phyloP scores from a whole-genome alignment of 345 rosid genomes.

The Sisymbrium altissimum region DNA sequence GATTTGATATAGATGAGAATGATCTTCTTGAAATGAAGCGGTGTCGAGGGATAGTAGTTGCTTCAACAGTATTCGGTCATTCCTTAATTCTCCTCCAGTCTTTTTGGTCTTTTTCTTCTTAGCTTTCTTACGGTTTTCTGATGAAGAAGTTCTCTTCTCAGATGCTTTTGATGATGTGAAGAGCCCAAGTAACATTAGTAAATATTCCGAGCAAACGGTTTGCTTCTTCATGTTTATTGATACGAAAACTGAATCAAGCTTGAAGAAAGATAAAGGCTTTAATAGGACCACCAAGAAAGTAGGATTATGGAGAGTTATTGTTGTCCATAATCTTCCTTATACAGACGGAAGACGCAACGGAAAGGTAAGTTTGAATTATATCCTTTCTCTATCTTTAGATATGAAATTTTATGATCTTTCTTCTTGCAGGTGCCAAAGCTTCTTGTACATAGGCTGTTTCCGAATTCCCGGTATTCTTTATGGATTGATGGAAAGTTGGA shows the following conservation, averaged over 20 bases:
- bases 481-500: conserved; percentile 77
- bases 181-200: conserved; percentile 68
- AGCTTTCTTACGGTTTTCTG: conserved; percentile 7
- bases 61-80: conserved; percentile 91
- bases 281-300: conserved; percentile 45
- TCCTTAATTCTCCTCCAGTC: background rate
- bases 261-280: conserved; percentile 47
- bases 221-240: conserved; percentile 90
- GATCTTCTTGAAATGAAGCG: conserved; percentile 80
- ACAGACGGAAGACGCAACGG: conserved; percentile 80
- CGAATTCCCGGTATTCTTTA: conserved; percentile 71
- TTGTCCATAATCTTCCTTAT: conserved; percentile 73
- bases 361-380: conserved; percentile 40
- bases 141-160: conserved; percentile 25
- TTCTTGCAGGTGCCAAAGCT: conserved; percentile 20
- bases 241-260: conserved; percentile 68
- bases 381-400: background rate
- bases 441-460: conserved; percentile 69
- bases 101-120: conserved; percentile 12
- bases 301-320: conserved; percentile 83
- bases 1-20: conserved; percentile 65
- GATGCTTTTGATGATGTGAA: conserved; percentile 79
- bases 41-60: conserved; percentile 75
- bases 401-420: background rate
- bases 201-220: conserved; percentile 57